Evolutionary conservation across 2,329 filamentous ascomycete genomes (phyloP), one percentile per base, ranked within the genome.

Genomic region (Fusarium mangiferae): DNA sequence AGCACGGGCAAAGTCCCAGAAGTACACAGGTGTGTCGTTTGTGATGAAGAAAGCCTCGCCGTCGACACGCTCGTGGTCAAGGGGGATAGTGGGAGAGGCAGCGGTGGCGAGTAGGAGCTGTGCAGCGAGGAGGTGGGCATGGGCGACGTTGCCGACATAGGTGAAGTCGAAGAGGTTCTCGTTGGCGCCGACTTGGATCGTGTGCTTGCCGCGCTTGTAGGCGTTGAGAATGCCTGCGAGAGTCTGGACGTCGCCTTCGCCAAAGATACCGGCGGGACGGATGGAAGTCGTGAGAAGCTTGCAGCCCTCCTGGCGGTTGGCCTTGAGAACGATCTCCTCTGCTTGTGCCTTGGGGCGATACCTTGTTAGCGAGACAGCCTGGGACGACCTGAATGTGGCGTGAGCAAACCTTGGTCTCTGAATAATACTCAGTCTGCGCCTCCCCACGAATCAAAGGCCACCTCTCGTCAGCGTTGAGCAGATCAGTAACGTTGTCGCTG

Each of bases 31-130:
- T 76, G 90, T 87, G 83, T 95, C 94, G 82, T 98, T 98, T 66
- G 94, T 96, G 79, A 98, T 90, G 84, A 98, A 91, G 85, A 98
- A 96, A 57, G 91, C 91, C 82, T 98, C 92, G 67, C 96, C 96
- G 80, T 95, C 93, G 56, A 95, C 90, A 67, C 88, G 88, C 84
- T 94, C 92, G 83, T 90, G 84, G 82, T 93, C 90, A 42, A 94
- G 87, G n/a, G 91, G 91, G 1, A 87, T 86, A 26, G 89, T 91
- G 61, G 85, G 83, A n/a, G 88, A 84, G 66, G 87, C 83, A 3
- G 80, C 78, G 59, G 90, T 91, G 62, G 87, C 85, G 52, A 96
- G 87, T 46, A 98, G 90, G 64, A 92, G 92, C 71, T 88, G 88
- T 9, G 92, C 90, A 41, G 95, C 95, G 56, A 98, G 91, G 49